These are phyloP conservation scores for Solanum commersonii DNA, from an alignment of 257 asterid species.

Conservation along the genomic window DNA sequence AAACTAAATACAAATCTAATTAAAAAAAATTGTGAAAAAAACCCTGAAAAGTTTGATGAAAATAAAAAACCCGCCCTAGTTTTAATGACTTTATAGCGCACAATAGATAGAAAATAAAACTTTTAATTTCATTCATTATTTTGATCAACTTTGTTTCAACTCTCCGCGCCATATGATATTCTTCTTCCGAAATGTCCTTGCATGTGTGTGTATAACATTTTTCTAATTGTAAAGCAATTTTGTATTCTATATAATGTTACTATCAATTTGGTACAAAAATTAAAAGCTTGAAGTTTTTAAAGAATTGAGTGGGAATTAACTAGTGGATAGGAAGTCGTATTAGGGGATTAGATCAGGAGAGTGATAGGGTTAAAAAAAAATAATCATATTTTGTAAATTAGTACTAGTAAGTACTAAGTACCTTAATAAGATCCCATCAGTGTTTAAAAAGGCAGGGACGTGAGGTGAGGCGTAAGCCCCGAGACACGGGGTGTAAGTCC, in stretches of 20 bases:
- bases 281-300: not conserved
- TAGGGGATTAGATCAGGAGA: not conserved
- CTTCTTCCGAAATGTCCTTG: not conserved
- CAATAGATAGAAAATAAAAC: not conserved
- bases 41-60: not conserved
- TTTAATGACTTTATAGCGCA: not conserved
- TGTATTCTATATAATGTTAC: not conserved
- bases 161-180: not conserved
- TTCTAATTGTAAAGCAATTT: not conserved
- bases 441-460: no score
- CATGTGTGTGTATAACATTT: not conserved
- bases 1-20: not conserved
- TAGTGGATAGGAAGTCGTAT: not conserved
- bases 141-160: no score
- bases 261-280: not conserved
- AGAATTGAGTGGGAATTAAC: not conserved
- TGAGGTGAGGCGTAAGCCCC: no score
- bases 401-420: not conserved
- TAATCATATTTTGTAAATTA: no score
- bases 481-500: no score
- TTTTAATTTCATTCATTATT: not conserved
- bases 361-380: not conserved
- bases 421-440: not conserved
- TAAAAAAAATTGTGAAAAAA: not conserved
- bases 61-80: not conserved